Evolutionary conservation across 306 rosid species (phyloP).

Genomic region (Datisca glomerata): DNA sequence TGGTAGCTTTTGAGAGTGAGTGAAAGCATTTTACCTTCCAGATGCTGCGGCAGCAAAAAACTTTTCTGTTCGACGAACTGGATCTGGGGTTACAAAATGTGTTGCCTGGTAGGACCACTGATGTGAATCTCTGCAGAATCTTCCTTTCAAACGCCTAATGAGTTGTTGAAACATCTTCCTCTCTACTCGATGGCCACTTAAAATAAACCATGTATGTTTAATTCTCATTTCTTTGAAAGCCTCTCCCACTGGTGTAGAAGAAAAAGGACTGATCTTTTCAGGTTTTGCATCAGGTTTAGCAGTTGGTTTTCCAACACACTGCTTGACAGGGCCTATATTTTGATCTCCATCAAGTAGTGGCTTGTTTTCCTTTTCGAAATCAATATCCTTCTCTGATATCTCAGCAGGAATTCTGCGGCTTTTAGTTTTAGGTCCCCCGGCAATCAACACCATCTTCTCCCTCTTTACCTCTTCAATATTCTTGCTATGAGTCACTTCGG

Average conservation of each 20-base stretch:
- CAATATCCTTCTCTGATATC: constrained; percentile 15
- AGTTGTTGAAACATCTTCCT: constrained; percentile 73
- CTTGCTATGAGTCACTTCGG: constrained; percentile 14
- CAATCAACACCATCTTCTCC: constrained; percentile 13
- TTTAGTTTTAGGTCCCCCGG: constrained; percentile 23
- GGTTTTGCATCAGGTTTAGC: constrained; percentile 17
- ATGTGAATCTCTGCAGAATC: constrained; percentile 74
- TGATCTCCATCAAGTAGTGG: constrained; percentile 26
- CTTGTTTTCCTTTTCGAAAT: constrained; percentile 62
- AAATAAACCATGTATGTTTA: constrained; percentile 51
- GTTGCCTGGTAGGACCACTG: constrained; percentile 98
- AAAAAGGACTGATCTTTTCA: constrained; percentile 12
- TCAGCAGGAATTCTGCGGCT: constrained; percentile 9
- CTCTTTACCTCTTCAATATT: constrained; percentile 20
- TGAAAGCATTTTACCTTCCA: constrained; percentile 58
- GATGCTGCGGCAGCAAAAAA: constrained; percentile 94
- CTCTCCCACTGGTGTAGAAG: constrained; percentile 20
- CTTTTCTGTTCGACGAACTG: constrained; percentile 75
- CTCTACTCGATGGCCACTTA: constrained; percentile 63
- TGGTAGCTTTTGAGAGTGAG: too few species aligned
- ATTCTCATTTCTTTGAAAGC: constrained; percentile 14
- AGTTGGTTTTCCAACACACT: constrained; percentile 14
- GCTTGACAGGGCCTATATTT: constrained; percentile 13
- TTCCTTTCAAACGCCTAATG: constrained; percentile 66
- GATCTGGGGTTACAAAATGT: constrained; percentile 71